Evolutionary conservation across 2,329 filamentous ascomycete species (phyloP).

Genomic region (Remersonia thermophila): DNA sequence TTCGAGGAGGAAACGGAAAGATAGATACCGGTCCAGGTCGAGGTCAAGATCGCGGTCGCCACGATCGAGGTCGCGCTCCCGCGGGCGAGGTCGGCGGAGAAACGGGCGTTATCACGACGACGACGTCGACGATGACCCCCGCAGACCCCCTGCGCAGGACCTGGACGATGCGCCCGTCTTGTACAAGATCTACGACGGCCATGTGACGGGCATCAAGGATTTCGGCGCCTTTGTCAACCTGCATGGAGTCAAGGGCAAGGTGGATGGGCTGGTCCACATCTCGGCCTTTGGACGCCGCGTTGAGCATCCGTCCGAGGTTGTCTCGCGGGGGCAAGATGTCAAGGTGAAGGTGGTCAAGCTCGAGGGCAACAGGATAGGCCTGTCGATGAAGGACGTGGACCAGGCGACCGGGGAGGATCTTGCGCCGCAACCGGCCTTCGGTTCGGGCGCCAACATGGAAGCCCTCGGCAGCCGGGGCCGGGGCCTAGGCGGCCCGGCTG

Average conservation of each 20-base stretch:
- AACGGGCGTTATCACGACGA: slow-evolving; percentile 23
- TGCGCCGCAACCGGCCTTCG: slow-evolving; percentile 62
- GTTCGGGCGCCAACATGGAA: slow-evolving; percentile 84
- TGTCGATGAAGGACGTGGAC: slow-evolving; percentile 97
- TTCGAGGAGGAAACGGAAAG: slow-evolving; percentile 36
- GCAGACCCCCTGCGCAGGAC: slow-evolving; percentile 51
- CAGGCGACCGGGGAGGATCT: slow-evolving; percentile 78
- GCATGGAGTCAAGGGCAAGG: slow-evolving; percentile 73
- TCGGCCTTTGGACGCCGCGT: slow-evolving; percentile 82
- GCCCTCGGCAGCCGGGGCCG: slow-evolving; percentile 53
- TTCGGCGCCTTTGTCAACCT: slow-evolving; percentile 94
- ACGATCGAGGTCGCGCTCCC: slow-evolving; percentile 22
- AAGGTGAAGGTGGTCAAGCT: slow-evolving; percentile 89
- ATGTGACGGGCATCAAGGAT: slow-evolving; percentile 84
- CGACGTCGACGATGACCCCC: slow-evolving; percentile 21
- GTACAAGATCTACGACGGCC: slow-evolving; percentile 81
- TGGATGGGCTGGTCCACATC: slow-evolving; percentile 87
- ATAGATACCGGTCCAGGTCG: slow-evolving; percentile 29
- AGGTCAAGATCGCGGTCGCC: slow-evolving; percentile 15
- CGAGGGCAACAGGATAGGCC: slow-evolving; percentile 65
- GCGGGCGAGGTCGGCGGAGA: slow-evolving; percentile 26
- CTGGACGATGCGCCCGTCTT: slow-evolving; percentile 71
- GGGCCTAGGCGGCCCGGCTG: slow-evolving; percentile 35
- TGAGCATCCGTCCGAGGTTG: slow-evolving; percentile 80
- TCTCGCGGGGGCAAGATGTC: slow-evolving; percentile 68